Evolutionary conservation across 129 eudicot species (phyloP).

Genomic region (Logfia minima): DNA sequence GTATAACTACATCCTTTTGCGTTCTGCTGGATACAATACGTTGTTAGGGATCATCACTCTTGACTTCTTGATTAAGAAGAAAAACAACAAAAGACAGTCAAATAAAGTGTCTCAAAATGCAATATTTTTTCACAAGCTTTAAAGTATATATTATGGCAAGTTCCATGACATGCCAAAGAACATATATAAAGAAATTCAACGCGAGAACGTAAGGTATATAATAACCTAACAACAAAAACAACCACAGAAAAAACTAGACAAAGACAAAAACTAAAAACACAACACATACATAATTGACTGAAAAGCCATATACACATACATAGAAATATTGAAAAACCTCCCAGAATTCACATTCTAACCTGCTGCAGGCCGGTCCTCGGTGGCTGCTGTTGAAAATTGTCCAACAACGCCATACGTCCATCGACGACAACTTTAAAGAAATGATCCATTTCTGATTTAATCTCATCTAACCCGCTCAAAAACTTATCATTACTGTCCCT

Average conservation of each 20-base stretch:
- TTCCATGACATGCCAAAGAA: not conserved
- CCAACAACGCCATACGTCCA: slow-evolving; percentile 81
- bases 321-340: not conserved
- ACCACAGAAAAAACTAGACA: not conserved
- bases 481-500: slow-evolving; percentile 48
- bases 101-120: not conserved
- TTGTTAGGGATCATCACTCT: not conserved
- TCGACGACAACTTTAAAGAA: slow-evolving; percentile 71
- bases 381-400: slow-evolving; percentile 48
- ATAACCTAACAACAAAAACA: slow-evolving; percentile 23
- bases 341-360: slow-evolving; percentile 37
- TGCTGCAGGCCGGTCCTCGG: slow-evolving; percentile 38
- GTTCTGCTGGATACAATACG: not conserved
- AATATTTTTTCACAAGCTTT: not conserved
- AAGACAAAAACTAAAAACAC: slow-evolving; percentile 2
- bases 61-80: not conserved
- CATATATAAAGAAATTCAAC: not conserved
- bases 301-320: slow-evolving; percentile 7
- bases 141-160: not conserved
- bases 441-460: slow-evolving; percentile 67
- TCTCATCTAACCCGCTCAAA: slow-evolving; percentile 65
- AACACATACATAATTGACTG: not conserved
- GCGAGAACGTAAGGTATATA: not conserved
- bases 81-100: not conserved
- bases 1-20: not conserved